Evolutionary conservation across 78 protist species (phyloP), one percentile per base, ranked within the genome.

Genomic region (Tieghemostelium lacteum): DNA sequence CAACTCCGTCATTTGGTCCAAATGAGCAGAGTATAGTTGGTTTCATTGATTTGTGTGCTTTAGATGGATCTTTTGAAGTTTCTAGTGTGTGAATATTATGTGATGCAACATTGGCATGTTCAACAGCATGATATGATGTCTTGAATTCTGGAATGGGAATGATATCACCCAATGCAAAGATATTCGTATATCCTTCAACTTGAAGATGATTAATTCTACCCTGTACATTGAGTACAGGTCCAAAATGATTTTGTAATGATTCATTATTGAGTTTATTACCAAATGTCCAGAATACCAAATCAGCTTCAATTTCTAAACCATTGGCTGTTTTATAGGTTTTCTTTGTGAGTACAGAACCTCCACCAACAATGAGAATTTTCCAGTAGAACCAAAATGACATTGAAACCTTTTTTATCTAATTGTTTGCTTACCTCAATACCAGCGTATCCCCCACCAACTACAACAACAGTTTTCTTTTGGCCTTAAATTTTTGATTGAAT

Each of bases 91-190:
- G n/a, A n/a, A n/a, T n/a, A n/a, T n/a, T n/a, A n/a, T n/a, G n/a
- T n/a, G n/a, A n/a, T n/a, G n/a, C n/a, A n/a, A n/a, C n/a, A n/a
- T n/a, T n/a, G n/a, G 64, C 80, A 50, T 73, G 80, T 19, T 50
- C 22, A 2, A 20, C 24, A 3, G 80, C 49, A 28, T 60, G 7
- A n/a, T n/a, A n/a, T 22, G 80, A 10, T 19, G 64, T 57, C 26
- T 73, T 73, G 7, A 36, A 20, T 50, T 73, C 80, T 3, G 45
- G 40, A 2, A 73, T 3, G 14, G 2, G 2, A 26, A 65, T 65
- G 40, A 86, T 86, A 67, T 86, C 92, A 26, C 92, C 92, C 29
- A 86, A n/a, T 20, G 83, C 92, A 57, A 72, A 86, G 36, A 86
- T 67, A 67, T 86, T 63, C 2, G 7, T 50, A 19, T 33, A 61